Evolutionary conservation across 2,329 filamentous ascomycete species (phyloP).

Genomic region (Colletotrichum sp.): DNA sequence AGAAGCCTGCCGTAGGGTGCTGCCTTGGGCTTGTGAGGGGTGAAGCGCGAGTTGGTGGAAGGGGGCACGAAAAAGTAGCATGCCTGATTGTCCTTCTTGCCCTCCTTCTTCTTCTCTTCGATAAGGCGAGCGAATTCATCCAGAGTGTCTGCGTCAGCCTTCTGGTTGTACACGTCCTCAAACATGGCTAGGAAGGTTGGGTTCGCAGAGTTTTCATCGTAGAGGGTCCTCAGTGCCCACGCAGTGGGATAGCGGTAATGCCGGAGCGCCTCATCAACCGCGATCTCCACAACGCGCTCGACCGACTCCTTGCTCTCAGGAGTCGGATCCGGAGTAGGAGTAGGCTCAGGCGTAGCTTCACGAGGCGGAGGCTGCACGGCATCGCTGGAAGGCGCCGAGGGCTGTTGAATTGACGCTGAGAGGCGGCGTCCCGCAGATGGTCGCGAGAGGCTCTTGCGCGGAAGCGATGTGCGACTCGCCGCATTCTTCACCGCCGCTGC

Average conservation of each 20-base stretch:
- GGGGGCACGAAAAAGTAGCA: constrained; percentile 60
- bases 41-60: constrained; percentile 45
- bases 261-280: constrained; percentile 63
- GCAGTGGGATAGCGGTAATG: constrained; percentile 66
- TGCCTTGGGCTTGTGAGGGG: constrained; percentile 49
- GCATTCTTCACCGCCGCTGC: constrained; percentile 4
- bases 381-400: constrained; percentile 10
- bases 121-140: constrained; percentile 57
- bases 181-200: constrained; percentile 60
- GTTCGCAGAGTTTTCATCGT: constrained; percentile 61
- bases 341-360: not conserved
- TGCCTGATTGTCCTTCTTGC: constrained; percentile 56
- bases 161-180: constrained; percentile 62
- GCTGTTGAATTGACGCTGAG: constrained; percentile 10
- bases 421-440: constrained; percentile 15
- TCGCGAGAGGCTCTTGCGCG: constrained; percentile 21
- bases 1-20: constrained; percentile 57
- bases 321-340: not conserved
- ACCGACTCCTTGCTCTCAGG: constrained; percentile 45
- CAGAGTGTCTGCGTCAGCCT: constrained; percentile 56
- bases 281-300: constrained; percentile 59
- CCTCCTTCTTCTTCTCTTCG: constrained; percentile 60
- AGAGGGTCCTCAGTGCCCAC: constrained; percentile 64
- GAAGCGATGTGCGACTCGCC: constrained; percentile 5
- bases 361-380: constrained; percentile 13